Evolutionary conservation across 106 monocot species (phyloP), one percentile per base, ranked within the genome.

Genomic region (Dioscorea zingiberensis): DNA sequence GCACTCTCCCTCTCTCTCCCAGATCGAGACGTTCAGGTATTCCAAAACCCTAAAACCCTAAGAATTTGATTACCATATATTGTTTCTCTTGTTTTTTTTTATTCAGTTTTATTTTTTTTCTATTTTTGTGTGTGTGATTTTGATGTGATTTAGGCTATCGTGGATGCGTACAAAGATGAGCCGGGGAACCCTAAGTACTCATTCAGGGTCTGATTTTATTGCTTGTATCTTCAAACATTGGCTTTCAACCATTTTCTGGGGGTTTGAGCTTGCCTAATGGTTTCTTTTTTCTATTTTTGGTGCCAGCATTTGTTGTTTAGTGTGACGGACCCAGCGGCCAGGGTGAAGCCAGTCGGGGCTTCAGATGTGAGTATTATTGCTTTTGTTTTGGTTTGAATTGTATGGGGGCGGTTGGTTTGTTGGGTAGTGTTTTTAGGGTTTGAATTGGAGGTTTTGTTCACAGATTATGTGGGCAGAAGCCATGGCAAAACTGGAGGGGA

Each of bases 391-490:
- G 12, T 47, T 30, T 21, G 25, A 7, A 12, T 69, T 27, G 25
- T 47, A 9, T 29, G 6, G 28, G 25, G n/a, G n/a, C n/a, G n/a
- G n/a, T n/a, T n/a, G n/a, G n/a, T n/a, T n/a, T n/a, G n/a, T n/a
- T n/a, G n/a, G n/a, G n/a, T 10, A 22, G 30, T 66, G 54, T 25
- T 60, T 44, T 65, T 38, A 23, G 19, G 1, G n/a, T 61, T 19
- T 44, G 63, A 57, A 62, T 59, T 59, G 38, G 38, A 38, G 1
- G 38, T 46, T n/a, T 56, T 58, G 56, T 25, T 73, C 22, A 59
- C 65, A 97, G 95, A 97, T 91, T 44, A 97, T 91, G 91, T 97
- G 95, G 95, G 85, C 95, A 25, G 95, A 97, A 75, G 95, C 95
- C 16, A 88, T 97, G 85, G 81, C 76, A 22, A 91, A 85, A 70